Percentiles rank a stretch among this genome's conserved stretches.
phyloP scores from a whole-genome alignment of 805 yeast genomes.

The Metschnikowia gruessii region DNA sequence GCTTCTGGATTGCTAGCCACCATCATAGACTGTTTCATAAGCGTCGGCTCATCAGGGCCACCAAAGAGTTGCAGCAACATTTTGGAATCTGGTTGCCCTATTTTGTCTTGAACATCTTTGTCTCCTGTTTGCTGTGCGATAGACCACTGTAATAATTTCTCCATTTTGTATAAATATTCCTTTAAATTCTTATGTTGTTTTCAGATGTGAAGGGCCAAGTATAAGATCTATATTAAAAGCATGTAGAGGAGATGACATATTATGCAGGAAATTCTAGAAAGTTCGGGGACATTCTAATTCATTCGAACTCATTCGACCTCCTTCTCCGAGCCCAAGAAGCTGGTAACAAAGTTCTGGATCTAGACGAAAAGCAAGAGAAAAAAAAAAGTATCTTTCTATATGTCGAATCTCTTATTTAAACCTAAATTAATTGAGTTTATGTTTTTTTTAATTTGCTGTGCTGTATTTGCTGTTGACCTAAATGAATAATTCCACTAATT shows the following conservation, averaged over 20 bases:
- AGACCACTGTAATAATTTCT: constrained; percentile 90
- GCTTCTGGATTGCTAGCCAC: constrained; percentile 59
- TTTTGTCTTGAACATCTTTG: constrained; percentile 58
- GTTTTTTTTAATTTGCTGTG: no score
- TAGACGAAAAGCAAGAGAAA: no score
- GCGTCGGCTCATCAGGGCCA: constrained; percentile 81
- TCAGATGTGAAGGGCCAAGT: background rate
- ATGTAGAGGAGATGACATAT: constrained; percentile 4
- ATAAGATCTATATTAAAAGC: background rate
- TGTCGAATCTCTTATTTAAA: no score
- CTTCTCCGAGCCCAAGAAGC: no score
- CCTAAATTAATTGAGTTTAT: no score
- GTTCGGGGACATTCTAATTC: constrained; percentile 10
- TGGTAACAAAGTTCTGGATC: no score
- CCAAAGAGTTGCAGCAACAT: constrained; percentile 71
- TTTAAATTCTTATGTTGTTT: background rate
- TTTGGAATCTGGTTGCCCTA: constrained; percentile 77
- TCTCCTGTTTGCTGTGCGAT: constrained; percentile 73
- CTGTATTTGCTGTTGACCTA: background rate
- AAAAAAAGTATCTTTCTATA: no score
- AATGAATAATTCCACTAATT: constrained; percentile 1
- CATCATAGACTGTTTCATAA: constrained; percentile 75
- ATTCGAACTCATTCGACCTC: background rate
- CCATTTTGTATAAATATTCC: constrained; percentile 50
- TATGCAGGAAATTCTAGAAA: constrained; percentile 19